A percentile compares a stretch with the other conserved stretches of the same genome.
These are phyloP conservation scores for Botrytis elliptica DNA, from an alignment of 2,329 filamentous ascomycete genomes.

Conservation along the genomic window DNA sequence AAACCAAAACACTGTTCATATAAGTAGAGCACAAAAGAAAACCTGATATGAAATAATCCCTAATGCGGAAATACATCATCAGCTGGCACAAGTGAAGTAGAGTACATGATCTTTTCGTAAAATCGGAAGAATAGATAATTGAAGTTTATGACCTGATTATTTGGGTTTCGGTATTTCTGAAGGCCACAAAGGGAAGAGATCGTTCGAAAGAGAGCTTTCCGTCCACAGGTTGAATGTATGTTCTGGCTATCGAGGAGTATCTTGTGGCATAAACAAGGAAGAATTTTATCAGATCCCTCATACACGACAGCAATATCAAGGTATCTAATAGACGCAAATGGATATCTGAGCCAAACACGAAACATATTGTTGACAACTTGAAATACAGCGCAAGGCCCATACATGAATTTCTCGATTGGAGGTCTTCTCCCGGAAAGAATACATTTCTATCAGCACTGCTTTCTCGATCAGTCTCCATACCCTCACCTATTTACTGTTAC, in stretches of 20 bases:
- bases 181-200: background rate
- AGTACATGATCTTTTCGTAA: background rate
- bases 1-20: background rate
- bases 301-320: background rate
- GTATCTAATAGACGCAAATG: background rate
- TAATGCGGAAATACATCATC: background rate
- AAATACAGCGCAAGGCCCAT: background rate
- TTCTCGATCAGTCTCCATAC: background rate
- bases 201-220: background rate
- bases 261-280: background rate
- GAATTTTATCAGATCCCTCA: background rate
- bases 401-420: background rate
- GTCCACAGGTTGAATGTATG: background rate
- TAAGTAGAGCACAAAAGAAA: background rate
- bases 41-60: background rate
- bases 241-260: background rate
- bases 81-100: background rate
- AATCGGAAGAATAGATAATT: background rate
- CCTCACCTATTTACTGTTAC: background rate
- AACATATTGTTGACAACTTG: background rate
- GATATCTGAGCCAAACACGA: background rate
- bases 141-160: background rate
- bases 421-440: background rate
- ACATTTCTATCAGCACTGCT: background rate
- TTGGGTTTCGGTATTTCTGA: background rate